Percentiles rank a stretch among this genome's conserved stretches.
These are phyloP conservation scores for Citrus cavaleriei DNA, from an alignment of 345 rosid species.

Conservation along the genomic window DNA sequence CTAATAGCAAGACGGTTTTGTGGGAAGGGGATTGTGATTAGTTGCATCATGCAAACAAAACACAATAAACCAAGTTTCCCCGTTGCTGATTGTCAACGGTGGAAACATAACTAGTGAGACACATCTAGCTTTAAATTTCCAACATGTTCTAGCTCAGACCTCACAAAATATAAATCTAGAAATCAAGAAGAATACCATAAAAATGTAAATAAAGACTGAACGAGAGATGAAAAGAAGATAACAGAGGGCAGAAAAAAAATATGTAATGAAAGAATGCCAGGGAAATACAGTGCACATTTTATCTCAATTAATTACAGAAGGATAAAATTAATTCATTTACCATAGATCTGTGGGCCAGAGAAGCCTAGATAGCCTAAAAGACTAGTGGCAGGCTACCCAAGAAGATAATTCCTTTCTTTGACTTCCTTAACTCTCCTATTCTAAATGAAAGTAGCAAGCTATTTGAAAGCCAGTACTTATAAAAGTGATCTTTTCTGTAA, in stretches of 20 bases:
- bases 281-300: background rate
- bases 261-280: background rate
- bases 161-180: background rate
- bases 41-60: background rate
- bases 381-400: background rate
- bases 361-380: background rate
- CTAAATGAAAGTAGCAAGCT: background rate
- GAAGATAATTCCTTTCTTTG: background rate
- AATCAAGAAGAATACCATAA: background rate
- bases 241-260: background rate
- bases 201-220: background rate
- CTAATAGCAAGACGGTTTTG: background rate
- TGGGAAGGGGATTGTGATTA: background rate
- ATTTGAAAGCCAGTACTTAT: background rate
- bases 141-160: background rate
- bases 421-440: background rate
- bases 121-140: background rate
- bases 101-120: background rate
- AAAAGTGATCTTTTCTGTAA: background rate
- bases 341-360: background rate
- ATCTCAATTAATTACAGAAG: background rate
- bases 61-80: background rate
- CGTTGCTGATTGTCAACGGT: background rate
- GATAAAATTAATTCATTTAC: background rate
- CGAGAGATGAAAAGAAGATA: background rate